Evolutionary conservation across 208 protist species (phyloP), one percentile per base, ranked within the genome.

Genomic region (Leishmania lainsoni): DNA sequence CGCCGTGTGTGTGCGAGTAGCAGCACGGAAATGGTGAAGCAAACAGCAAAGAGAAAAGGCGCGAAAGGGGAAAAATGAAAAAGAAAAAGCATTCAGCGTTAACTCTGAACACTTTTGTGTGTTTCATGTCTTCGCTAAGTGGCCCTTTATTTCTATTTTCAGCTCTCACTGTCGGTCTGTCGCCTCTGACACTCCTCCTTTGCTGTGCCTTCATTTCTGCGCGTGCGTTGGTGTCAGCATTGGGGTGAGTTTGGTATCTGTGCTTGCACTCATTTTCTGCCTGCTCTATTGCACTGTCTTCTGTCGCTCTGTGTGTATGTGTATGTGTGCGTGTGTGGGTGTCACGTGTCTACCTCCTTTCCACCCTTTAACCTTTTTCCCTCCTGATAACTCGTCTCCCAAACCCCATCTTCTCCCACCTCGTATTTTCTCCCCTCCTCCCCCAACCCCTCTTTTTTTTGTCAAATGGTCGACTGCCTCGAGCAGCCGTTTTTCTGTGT

Each of bases 381-480:
- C 22, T 52, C 26, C 54, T 75, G n/a, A 58, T 52, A 22, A 20
- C 42, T 17, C 59, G 29, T 58, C 10, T 39, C 10, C 22, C 42
- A 20, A n/a, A 26, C n/a, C 35, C n/a, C 32, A 22, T 29, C 51
- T 76, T 75, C 14, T 69, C 29, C 52, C 20, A 20, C 52, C 52
- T 56, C 52, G 52, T 56, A 56, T 58, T 1, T 59, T 59, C 2
- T n/a, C n/a, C 8, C 58, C 22, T 63, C n/a, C 58, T n/a, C 74
- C 5, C 32, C 66, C n/a, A 16, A 61, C 56, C 54, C 52, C 6
- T 17, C 52, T 52, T 70, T 78, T 35, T 78, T 70, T 70, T 69
- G 6, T 56, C 48, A n/a, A 70, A 29, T 72, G 29, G 20, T 81
- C 42, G 20, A 77, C 45, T 66, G 42, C n/a, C 59, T 65, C 29